A percentile compares a stretch with the other conserved stretches of the same genome.
These are phyloP conservation scores for Amanita rimosa DNA, from an alignment of 768 basidiomycete genomes.

Conservation along the genomic window DNA sequence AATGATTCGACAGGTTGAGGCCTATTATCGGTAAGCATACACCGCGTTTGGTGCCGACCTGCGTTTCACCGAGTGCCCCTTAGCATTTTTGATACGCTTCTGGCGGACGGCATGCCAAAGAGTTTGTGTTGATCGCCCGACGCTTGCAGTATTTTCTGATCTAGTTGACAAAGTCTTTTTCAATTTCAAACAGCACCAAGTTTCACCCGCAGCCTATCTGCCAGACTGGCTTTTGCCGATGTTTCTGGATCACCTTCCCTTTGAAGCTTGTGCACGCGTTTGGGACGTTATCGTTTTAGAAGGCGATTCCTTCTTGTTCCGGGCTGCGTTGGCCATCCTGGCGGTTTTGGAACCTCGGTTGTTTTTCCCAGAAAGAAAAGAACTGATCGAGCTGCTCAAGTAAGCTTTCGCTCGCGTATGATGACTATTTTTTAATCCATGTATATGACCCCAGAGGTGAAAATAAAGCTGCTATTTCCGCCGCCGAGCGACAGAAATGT, in stretches of 20 bases:
- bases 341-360: constrained; percentile 76
- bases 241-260: constrained; percentile 80
- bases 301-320: constrained; percentile 85
- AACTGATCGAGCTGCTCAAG: constrained; percentile 71
- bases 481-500: constrained; percentile 62
- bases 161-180: constrained; percentile 58
- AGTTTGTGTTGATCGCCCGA: constrained; percentile 33
- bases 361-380: constrained; percentile 78
- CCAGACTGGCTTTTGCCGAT: constrained; percentile 73
- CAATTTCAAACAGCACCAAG: constrained; percentile 90
- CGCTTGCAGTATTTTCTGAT: constrained; percentile 2
- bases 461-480: constrained; percentile 73
- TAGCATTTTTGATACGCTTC: constrained; percentile 85
- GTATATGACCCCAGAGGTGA: constrained; percentile 45
- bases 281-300: constrained; percentile 87
- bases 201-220: constrained; percentile 78
- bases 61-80: constrained; percentile 3
- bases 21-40: constrained; percentile 66
- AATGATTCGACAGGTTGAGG: constrained; percentile 56
- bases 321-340: constrained; percentile 72
- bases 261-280: constrained; percentile 80
- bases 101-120: constrained; percentile 92
- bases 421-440: background rate
- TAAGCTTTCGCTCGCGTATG: constrained; percentile 20
- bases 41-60: constrained; percentile 2